phyloP scores from a whole-genome alignment of 2,329 filamentous ascomycete genomes.

The Trichoderma asperellum region DNA sequence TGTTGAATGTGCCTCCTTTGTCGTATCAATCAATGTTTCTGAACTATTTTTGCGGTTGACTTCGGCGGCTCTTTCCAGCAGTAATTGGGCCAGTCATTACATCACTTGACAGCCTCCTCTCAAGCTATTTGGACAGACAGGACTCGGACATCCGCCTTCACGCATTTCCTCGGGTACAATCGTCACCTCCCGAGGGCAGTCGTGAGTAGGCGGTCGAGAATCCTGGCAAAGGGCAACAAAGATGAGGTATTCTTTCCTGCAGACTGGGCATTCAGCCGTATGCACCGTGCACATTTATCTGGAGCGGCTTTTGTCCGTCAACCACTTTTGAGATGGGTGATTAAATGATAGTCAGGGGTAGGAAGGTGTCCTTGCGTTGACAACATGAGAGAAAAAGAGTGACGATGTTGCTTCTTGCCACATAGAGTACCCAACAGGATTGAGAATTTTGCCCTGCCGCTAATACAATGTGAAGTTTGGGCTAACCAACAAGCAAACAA shows the following conservation, averaged over 20 bases:
- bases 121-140: slow-evolving; percentile 61
- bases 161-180: slow-evolving; percentile 51
- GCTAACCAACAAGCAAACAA: slow-evolving; percentile 4
- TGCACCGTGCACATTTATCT: slow-evolving; percentile 65
- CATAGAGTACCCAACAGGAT: slow-evolving; percentile 1
- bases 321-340: slow-evolving; percentile 30
- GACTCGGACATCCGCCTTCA: slow-evolving; percentile 61
- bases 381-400: slow-evolving; percentile 30
- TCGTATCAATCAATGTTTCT: slow-evolving; percentile 11
- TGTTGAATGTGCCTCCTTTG: slow-evolving; percentile 26
- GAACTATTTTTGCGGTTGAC: slow-evolving; percentile 11
- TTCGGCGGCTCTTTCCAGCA: background rate
- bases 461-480: slow-evolving; percentile 14
- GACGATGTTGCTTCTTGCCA: slow-evolving; percentile 32
- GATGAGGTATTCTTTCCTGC: slow-evolving; percentile 62
- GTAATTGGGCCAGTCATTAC: slow-evolving; percentile 40
- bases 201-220: slow-evolving; percentile 53
- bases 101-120: slow-evolving; percentile 60
- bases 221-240: slow-evolving; percentile 61
- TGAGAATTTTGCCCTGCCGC: background rate
- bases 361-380: slow-evolving; percentile 16
- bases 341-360: slow-evolving; percentile 31
- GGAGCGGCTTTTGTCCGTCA: slow-evolving; percentile 34
- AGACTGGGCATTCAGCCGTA: slow-evolving; percentile 60
- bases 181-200: slow-evolving; percentile 51